A percentile compares a stretch with the other conserved stretches of the same genome.
These are phyloP conservation scores for Diplogelasinospora grovesii DNA, from an alignment of 495 filamentous ascomycete genomes.

Conservation along the genomic window DNA sequence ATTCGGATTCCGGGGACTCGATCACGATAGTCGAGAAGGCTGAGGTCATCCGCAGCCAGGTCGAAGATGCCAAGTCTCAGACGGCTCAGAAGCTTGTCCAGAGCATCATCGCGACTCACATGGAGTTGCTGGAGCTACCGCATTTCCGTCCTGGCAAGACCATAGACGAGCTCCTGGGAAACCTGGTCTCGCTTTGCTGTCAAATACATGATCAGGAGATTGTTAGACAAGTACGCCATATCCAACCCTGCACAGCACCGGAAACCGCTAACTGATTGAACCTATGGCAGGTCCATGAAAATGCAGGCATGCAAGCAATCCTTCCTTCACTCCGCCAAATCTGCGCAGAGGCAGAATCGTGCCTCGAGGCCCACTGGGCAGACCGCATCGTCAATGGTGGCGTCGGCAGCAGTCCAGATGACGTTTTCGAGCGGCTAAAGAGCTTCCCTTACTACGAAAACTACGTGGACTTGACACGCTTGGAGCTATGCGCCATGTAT, in stretches of 20 bases:
- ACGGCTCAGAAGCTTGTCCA: constrained; percentile 6
- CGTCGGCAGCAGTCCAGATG: constrained; percentile 1
- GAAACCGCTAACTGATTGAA: not conserved
- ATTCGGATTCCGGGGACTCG: constrained; percentile 13
- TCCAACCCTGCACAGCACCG: too few relatives aligned
- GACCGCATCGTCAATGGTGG: constrained; percentile 9
- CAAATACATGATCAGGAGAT: constrained; percentile 17
- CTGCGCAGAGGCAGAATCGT: constrained; percentile 19
- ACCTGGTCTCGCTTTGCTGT: constrained; percentile 20
- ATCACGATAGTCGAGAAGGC: constrained; percentile 19
- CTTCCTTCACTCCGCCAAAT: constrained; percentile 20
- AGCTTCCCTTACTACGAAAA: constrained; percentile 26
- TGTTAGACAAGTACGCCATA: constrained; percentile 15
- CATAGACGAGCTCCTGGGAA: constrained; percentile 20
- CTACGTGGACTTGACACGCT: constrained; percentile 23
- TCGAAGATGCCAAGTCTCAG: constrained; percentile 1
- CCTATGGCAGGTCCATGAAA: constrained; percentile 14
- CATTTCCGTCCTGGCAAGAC: constrained; percentile 9
- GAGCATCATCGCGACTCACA: constrained; percentile 15
- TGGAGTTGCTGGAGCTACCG: constrained; percentile 13
- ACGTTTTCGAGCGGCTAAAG: constrained; percentile 11
- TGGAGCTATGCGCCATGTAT: constrained; percentile 23
- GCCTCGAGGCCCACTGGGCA: constrained; percentile 22
- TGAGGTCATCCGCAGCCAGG: constrained; percentile 9
- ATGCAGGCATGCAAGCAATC: constrained; percentile 8